These are phyloP conservation scores for Malus sylvestris DNA, from an alignment of 306 rosid species.

Conservation along the genomic window DNA sequence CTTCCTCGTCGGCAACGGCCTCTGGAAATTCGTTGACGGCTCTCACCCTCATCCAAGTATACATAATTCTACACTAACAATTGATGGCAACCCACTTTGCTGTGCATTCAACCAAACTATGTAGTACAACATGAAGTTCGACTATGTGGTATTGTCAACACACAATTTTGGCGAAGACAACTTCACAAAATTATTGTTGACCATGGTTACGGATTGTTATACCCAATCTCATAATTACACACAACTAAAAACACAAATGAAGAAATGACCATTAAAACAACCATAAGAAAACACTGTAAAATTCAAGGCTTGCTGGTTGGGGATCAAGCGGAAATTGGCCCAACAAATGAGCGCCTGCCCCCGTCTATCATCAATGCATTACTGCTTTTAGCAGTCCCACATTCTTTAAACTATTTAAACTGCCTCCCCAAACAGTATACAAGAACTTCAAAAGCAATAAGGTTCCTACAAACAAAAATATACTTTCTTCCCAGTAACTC, in stretches of 20 bases:
- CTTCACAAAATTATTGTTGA: conserved; percentile 4
- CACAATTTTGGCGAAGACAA: neutral
- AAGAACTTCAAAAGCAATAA: neutral
- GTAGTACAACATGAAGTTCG: neutral
- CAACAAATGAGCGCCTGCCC: neutral
- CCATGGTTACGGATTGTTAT: conserved; percentile 8
- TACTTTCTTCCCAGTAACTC: neutral
- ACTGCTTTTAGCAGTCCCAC: neutral
- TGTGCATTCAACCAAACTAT: conserved; percentile 9
- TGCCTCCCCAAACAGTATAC: conserved; percentile 14
- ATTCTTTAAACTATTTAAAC: neutral
- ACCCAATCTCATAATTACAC: conserved; percentile 16
- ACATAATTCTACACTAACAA: conserved; percentile 1
- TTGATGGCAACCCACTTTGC: conserved; percentile 19
- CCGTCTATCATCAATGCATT: neutral
- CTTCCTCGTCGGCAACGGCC: no score
- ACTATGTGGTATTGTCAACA: neutral
- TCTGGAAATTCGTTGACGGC: no score
- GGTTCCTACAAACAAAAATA: neutral
- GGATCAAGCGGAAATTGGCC: neutral
- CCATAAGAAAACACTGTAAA: neutral
- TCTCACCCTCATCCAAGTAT: no score
- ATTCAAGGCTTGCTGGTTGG: neutral
- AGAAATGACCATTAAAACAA: conserved; percentile 10
- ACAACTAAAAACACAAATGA: conserved; percentile 17